Percentiles rank a stretch among this genome's conserved stretches.
phyloP scores from a whole-genome alignment of 768 basidiomycete species.

The Suillus subalutaceus region DNA sequence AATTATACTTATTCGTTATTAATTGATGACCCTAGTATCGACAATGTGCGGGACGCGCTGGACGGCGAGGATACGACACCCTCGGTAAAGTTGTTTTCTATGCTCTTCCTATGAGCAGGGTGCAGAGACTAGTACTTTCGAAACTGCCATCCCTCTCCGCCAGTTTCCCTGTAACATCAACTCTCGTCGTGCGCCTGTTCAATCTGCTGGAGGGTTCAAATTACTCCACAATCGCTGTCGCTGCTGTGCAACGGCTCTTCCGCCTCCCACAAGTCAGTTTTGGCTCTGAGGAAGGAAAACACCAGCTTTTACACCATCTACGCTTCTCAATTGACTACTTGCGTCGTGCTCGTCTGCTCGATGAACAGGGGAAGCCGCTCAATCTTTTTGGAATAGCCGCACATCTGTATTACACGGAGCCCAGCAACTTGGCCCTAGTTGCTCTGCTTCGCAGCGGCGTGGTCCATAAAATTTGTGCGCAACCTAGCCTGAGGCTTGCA shows the following conservation, averaged over 20 bases:
- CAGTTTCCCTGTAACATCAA: conserved; percentile 68
- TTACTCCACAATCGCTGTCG: conserved; percentile 47
- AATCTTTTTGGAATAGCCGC: conserved; percentile 57
- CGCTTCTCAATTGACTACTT: conserved; percentile 76
- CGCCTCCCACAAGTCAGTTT: conserved; percentile 62
- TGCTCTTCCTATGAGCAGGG: conserved; percentile 62
- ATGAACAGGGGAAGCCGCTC: conserved; percentile 55
- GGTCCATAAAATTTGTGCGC: conserved; percentile 57
- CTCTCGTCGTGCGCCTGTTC: conserved; percentile 64
- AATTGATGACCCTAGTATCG: conserved; percentile 50
- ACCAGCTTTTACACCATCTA: conserved; percentile 65
- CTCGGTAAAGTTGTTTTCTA: conserved; percentile 76
- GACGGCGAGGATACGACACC: conserved; percentile 70
- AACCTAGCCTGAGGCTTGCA: conserved; percentile 41
- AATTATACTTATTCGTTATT: neutral
- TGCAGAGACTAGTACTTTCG: conserved; percentile 66
- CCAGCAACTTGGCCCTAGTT: conserved; percentile 69
- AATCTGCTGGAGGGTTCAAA: conserved; percentile 66
- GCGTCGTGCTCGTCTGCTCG: conserved; percentile 56
- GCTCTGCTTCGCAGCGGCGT: conserved; percentile 58
- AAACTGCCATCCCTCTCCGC: conserved; percentile 63
- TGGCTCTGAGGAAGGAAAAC: conserved; percentile 52
- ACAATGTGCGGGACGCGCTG: conserved; percentile 75
- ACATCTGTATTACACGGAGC: conserved; percentile 67
- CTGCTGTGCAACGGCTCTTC: conserved; percentile 55